phyloP scores from a whole-genome alignment of 1,139 yeast species.

The Pichia sp. region DNA sequence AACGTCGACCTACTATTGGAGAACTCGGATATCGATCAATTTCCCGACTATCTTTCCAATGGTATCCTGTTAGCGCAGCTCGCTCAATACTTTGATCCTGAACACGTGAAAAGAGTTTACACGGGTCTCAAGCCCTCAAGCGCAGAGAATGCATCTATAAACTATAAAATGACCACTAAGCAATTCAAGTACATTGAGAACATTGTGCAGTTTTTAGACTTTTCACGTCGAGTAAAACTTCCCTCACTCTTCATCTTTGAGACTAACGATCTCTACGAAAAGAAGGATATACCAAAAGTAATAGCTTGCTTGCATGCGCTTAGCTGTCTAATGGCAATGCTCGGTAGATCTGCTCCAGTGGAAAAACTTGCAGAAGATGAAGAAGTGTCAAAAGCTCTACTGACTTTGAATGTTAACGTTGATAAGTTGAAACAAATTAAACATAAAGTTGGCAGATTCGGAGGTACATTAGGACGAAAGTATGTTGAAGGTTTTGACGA shows the following conservation, averaged over 20 bases:
- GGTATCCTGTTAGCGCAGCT: slow-evolving; percentile 84
- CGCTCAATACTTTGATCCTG: slow-evolving; percentile 68
- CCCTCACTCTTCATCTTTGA: slow-evolving; percentile 89
- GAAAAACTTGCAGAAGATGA: slow-evolving; percentile 40
- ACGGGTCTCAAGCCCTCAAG: slow-evolving; percentile 38
- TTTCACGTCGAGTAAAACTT: slow-evolving; percentile 64
- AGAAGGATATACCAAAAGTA: slow-evolving; percentile 89
- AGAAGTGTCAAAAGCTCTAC: slow-evolving; percentile 4
- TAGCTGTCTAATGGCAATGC: slow-evolving; percentile 58
- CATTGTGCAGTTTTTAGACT: slow-evolving; percentile 75
- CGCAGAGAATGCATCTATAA: slow-evolving; percentile 33
- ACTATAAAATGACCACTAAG: slow-evolving; percentile 39
- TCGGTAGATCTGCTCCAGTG: slow-evolving; percentile 55
- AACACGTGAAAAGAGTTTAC: slow-evolving; percentile 50
- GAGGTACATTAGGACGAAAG: slow-evolving; percentile 36
- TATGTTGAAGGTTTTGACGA: slow-evolving; percentile 26
- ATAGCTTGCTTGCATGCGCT: slow-evolving; percentile 91
- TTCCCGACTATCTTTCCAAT: slow-evolving; percentile 58
- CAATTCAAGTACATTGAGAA: slow-evolving; percentile 85
- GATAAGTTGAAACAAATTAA: slow-evolving; percentile 68
- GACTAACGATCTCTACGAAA: slow-evolving; percentile 87
- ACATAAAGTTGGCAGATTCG: slow-evolving; percentile 45
- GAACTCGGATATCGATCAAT: slow-evolving; percentile 48
- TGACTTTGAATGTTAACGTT: slow-evolving; percentile 8
- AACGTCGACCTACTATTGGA: slow-evolving; percentile 48